Conservation (phyloP, 1,284 basidiomycete genomes). For the Boletus hoseneyae region DNA sequence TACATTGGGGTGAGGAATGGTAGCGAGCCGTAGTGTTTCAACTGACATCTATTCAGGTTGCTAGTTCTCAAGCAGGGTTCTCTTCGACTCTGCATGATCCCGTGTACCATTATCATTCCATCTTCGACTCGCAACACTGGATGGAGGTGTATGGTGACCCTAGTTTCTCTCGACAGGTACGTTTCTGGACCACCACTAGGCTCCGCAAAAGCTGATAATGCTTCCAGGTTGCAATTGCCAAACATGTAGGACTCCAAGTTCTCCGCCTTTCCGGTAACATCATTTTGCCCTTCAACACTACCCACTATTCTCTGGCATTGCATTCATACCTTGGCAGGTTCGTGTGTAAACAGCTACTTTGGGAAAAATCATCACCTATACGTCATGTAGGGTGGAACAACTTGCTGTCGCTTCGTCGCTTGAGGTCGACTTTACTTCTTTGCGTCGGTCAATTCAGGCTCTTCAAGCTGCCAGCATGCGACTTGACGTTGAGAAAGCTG, state of each 20-base stretch:
- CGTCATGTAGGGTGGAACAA: slow-evolving; percentile 31
- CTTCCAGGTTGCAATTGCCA: slow-evolving; percentile 58
- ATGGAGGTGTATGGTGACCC: slow-evolving; percentile 73
- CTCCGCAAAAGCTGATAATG: neutral
- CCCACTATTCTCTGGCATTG: slow-evolving; percentile 59
- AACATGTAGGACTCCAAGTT: slow-evolving; percentile 60
- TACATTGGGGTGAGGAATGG: slow-evolving; percentile 42
- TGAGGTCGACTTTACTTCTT: slow-evolving; percentile 32
- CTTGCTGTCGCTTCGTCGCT: slow-evolving; percentile 24
- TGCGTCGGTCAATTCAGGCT: slow-evolving; percentile 45
- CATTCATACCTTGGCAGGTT: slow-evolving; percentile 49
- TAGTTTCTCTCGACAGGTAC: slow-evolving; percentile 63
- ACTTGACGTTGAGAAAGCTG: slow-evolving; percentile 52
- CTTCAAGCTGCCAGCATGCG: slow-evolving; percentile 50
- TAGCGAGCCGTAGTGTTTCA: neutral
- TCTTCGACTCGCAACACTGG: slow-evolving; percentile 75
- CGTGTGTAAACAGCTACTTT: slow-evolving; percentile 12
- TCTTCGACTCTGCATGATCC: slow-evolving; percentile 47
- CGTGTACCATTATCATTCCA: slow-evolving; percentile 74
- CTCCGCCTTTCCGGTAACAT: slow-evolving; percentile 61
- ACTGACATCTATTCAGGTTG: slow-evolving; percentile 37
- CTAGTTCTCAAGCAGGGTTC: slow-evolving; percentile 55
- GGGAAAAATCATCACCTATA: neutral
- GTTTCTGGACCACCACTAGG: slow-evolving; percentile 14
- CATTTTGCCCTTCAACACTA: slow-evolving; percentile 71